phyloP scores from a whole-genome alignment of 768 basidiomycete species.

The Suillus weaverae region DNA sequence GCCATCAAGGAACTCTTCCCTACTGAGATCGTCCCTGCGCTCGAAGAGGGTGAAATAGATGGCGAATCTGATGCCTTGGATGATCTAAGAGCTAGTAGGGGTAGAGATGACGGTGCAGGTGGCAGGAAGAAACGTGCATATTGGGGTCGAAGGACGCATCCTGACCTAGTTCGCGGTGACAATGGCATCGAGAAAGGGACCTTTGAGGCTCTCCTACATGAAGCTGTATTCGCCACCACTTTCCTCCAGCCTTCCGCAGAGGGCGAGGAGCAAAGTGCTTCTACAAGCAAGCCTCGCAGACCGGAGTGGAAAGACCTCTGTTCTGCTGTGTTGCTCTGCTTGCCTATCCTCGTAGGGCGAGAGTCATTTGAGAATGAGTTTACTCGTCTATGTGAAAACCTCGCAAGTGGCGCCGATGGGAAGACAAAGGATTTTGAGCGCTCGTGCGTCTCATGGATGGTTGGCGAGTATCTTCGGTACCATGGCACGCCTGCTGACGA shows the following conservation, averaged over 20 bases:
- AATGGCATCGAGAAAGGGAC: constrained; percentile 60
- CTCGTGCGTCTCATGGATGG: constrained; percentile 61
- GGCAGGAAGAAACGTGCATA: constrained; percentile 64
- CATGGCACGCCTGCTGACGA: constrained; percentile 54
- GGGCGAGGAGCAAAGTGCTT: constrained; percentile 11
- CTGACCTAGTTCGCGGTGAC: constrained; percentile 53
- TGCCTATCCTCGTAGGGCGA: constrained; percentile 58
- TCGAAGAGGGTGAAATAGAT: constrained; percentile 47
- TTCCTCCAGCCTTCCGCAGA: constrained; percentile 36
- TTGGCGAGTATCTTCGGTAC: constrained; percentile 60
- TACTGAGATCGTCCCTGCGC: constrained; percentile 54
- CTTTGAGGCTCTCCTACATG: constrained; percentile 79
- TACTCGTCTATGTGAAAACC: constrained; percentile 60
- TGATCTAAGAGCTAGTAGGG: constrained; percentile 32
- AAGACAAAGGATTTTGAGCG: constrained; percentile 38
- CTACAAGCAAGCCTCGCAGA: constrained; percentile 14
- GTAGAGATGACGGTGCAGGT: constrained; percentile 31
- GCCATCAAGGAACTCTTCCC: constrained; percentile 79
- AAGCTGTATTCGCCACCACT: constrained; percentile 76
- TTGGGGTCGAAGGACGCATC: constrained; percentile 78
- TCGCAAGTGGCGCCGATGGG: constrained; percentile 56
- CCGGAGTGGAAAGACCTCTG: constrained; percentile 62
- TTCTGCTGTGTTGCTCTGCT: constrained; percentile 55
- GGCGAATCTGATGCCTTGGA: constrained; percentile 29
- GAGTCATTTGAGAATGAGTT: constrained; percentile 70